Evolutionary conservation across 2,329 filamentous ascomycete genomes (phyloP), one percentile per base, ranked within the genome.

Genomic region (Colletotrichum sp.): DNA sequence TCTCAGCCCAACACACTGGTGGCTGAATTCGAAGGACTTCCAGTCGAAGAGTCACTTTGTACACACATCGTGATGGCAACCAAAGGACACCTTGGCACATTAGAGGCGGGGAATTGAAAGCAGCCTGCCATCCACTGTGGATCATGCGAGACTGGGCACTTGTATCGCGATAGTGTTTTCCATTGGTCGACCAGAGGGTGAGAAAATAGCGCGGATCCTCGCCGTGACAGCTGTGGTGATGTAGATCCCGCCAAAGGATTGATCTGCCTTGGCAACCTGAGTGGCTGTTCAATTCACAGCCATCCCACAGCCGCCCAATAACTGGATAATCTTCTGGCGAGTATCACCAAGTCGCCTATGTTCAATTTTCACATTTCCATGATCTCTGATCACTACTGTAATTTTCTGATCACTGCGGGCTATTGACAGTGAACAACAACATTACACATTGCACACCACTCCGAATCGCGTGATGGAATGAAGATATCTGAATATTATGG

Each of bases 341-440:
- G n/a, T 13, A 21, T 2, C 44, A 49, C n/a, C n/a, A 21, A 1
- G 44, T 49, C 44, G 3, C 0, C 0, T 12, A 1, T 52, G 0
- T 21, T 21, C n/a, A 52, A 52, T 21, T 21, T 21, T 0, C n/a
- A 52, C 44, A 21, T 1, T 49, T 1, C 1, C 18, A 13, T n/a
- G 18, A 49, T 49, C 2, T 49, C 9, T n/a, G 2, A 13, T 6
- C 5, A 6, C 13, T 15, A 34, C 32, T 4, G 1, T 4, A 34
- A 21, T 13, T 13, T 2, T 13, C 10, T 7, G 0, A 49, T 21
- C 44, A 21, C 44, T 52, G n/a, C 44, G n/a, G 1, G 44, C n/a
- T 18, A 21, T 52, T 21, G n/a, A 21, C 10, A 1, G 44, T 10
- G n/a, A 52, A 1, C 9, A 21, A 12, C n/a, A 52, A 12, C 9